phyloP scores from a whole-genome alignment of 2,329 filamentous ascomycete species.

The Pseudogymnoascus sp. region DNA sequence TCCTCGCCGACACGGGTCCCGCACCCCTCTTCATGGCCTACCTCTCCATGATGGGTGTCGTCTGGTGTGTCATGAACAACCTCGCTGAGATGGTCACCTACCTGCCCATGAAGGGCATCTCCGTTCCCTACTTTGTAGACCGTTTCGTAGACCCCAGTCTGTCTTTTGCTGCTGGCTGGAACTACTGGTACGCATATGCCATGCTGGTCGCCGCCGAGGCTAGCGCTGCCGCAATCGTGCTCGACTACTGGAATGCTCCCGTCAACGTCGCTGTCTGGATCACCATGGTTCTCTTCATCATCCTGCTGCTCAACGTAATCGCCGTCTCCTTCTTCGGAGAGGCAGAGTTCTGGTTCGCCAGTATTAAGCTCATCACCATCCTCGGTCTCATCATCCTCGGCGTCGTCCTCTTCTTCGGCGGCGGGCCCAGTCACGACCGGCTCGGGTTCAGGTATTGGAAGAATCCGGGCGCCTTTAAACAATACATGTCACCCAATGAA shows the following conservation, averaged over 20 bases:
- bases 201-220: constrained; percentile 52
- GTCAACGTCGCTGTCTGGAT: constrained; percentile 53
- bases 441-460: constrained; percentile 45
- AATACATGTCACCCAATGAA: constrained; percentile 36
- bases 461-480: constrained; percentile 30
- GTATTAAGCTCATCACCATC: constrained; percentile 53
- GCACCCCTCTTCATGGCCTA: constrained; percentile 67
- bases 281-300: constrained; percentile 47
- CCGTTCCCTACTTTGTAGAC: constrained; percentile 48
- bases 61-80: constrained; percentile 48
- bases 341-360: constrained; percentile 55
- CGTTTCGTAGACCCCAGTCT: constrained; percentile 42
- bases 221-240: constrained; percentile 49
- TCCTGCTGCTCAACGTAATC: constrained; percentile 49
- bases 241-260: constrained; percentile 51
- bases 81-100: constrained; percentile 50
- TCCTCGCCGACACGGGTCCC: constrained; percentile 49
- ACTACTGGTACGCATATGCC: constrained; percentile 48
- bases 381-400: constrained; percentile 49
- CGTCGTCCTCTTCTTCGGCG: constrained; percentile 49
- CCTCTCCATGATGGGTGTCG: constrained; percentile 45
- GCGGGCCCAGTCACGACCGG: constrained; percentile 42
- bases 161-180: constrained; percentile 19
- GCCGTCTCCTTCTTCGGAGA: constrained; percentile 53
- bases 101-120: constrained; percentile 49